Conservation (phyloP, 305 asterid genomes). For the Galium porrigens region DNA sequence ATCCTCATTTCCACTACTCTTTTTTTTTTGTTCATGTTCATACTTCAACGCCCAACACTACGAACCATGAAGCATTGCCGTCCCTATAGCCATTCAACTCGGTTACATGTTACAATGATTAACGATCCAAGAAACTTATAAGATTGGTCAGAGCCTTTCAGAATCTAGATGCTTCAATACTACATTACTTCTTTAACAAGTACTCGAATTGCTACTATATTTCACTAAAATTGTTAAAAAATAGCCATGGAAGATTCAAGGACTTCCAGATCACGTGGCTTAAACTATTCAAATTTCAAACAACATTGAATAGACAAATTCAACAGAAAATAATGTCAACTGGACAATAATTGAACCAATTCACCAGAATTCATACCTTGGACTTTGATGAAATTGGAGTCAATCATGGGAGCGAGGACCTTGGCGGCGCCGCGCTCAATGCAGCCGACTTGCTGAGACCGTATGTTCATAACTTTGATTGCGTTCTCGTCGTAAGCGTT, state of each 20-base stretch:
- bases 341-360: neutral
- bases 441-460: constrained; percentile 58
- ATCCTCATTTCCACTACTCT: neutral
- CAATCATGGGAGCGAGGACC: constrained; percentile 62
- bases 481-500: constrained; percentile 55
- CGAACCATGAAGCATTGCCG: neutral
- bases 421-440: constrained; percentile 49
- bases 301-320: neutral
- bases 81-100: neutral
- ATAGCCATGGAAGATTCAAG: neutral
- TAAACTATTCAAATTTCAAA: too few relatives aligned
- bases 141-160: too few relatives aligned
- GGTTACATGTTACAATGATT: neutral
- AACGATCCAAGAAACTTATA: neutral
- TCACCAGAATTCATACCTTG: constrained; percentile 32
- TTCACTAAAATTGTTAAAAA: neutral
- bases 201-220: neutral
- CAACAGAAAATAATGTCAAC: neutral
- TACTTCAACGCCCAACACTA: neutral
- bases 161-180: neutral
- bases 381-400: constrained; percentile 27
- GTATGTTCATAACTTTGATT: constrained; percentile 51
- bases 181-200: neutral
- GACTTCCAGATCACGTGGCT: neutral
- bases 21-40: neutral